A percentile compares a stretch with the other conserved stretches of the same genome.
phyloP scores from a whole-genome alignment of 2,329 filamentous ascomycete genomes.

The Phyllosticta citriasiana region DNA sequence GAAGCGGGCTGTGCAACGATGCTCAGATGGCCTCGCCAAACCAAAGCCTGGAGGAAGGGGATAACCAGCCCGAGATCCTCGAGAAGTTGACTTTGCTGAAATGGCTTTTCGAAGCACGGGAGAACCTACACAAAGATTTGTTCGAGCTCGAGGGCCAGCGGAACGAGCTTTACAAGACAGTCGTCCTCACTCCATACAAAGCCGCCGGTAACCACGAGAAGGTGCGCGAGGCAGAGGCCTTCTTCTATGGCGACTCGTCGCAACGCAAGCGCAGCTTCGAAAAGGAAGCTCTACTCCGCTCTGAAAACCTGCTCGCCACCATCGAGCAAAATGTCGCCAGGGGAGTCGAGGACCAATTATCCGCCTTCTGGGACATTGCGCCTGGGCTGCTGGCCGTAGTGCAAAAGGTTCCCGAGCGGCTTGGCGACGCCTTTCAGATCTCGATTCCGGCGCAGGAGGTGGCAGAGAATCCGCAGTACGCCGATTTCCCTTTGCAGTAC shows the following conservation, averaged over 20 bases:
- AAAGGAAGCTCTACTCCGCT: constrained; percentile 60
- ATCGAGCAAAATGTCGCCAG: constrained; percentile 77
- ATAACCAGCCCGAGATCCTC: constrained; percentile 84
- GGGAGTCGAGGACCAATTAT: constrained; percentile 83
- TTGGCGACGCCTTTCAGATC: constrained; percentile 51
- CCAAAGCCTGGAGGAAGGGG: constrained; percentile 85
- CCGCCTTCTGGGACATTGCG: constrained; percentile 96
- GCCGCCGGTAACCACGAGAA: constrained; percentile 67
- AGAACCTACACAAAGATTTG: constrained; percentile 72
- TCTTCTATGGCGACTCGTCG: constrained; percentile 70
- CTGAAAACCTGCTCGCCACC: constrained; percentile 65
- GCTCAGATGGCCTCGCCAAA: constrained; percentile 62
- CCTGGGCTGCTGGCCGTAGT: constrained; percentile 69
- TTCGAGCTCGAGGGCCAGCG: constrained; percentile 78
- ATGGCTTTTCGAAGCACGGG: constrained; percentile 94
- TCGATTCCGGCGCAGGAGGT: constrained; percentile 71
- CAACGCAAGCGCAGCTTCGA: constrained; percentile 64
- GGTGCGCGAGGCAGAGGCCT: constrained; percentile 63
- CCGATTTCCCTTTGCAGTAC: constrained; percentile 77
- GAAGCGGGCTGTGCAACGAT: constrained; percentile 61
- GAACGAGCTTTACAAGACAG: constrained; percentile 74
- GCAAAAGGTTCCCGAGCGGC: constrained; percentile 62
- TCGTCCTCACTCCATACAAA: constrained; percentile 73
- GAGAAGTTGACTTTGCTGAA: constrained; percentile 93
- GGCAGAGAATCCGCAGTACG: constrained; percentile 76